These are phyloP conservation scores for Tetrastigma voinierianum DNA, from an alignment of 164 flowering plant genomes.

Conservation along the genomic window DNA sequence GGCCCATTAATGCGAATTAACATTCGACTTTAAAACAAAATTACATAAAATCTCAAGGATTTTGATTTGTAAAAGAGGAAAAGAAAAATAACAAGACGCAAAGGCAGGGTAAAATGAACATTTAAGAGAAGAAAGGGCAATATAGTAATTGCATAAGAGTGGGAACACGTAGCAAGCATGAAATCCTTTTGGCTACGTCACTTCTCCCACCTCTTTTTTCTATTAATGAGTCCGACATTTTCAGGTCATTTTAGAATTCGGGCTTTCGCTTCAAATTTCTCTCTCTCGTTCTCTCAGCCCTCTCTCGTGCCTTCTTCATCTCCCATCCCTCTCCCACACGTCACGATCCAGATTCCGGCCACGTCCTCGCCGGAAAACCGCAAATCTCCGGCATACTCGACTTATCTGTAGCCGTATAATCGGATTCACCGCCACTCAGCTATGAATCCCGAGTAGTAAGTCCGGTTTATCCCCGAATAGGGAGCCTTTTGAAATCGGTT, in stretches of 20 bases:
- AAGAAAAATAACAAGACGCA: too few species aligned
- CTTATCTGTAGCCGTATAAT: too few species aligned
- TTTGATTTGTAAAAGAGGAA: too few species aligned
- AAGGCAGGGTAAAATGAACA: too few species aligned
- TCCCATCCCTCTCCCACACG: slow-evolving; percentile 9
- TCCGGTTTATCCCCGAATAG: neutral
- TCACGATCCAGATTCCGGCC: neutral
- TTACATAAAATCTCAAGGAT: too few species aligned
- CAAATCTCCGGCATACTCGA: neutral
- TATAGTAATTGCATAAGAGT: slow-evolving; percentile 7
- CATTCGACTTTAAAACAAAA: too few species aligned
- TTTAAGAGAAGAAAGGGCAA: neutral
- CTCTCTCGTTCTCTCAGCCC: slow-evolving; percentile 5
- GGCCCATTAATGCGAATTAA: too few species aligned
- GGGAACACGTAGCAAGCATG: slow-evolving; percentile 12
- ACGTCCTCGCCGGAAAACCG: neutral
- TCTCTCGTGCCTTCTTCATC: neutral
- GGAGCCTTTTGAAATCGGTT: neutral
- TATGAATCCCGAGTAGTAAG: slow-evolving; percentile 45
- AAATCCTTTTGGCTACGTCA: slow-evolving; percentile 7
- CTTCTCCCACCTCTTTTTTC: neutral
- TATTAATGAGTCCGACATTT: neutral
- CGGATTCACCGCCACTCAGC: neutral
- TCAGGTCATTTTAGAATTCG: slow-evolving; percentile 9
- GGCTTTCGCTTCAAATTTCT: neutral